Evolutionary conservation across 192 early-diverging fungal genomes (phyloP).

Genomic region (Rhizophagus sp.): DNA sequence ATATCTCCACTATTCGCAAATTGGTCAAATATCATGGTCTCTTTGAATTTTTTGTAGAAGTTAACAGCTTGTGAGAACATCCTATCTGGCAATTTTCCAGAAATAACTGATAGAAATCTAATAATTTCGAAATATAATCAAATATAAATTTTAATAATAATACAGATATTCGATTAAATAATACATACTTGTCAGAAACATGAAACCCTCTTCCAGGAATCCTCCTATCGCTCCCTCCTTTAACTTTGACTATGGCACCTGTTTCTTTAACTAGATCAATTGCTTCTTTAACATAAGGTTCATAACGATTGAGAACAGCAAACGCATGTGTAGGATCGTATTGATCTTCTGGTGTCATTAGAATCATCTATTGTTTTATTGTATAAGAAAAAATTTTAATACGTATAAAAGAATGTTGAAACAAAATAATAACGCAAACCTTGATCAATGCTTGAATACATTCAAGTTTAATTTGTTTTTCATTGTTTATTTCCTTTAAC

Average conservation of each 20-base stretch:
- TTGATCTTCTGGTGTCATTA: constrained; percentile 35
- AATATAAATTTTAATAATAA: background rate
- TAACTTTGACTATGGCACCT: constrained; percentile 34
- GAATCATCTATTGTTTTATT: constrained; percentile 34
- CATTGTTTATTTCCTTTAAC: background rate
- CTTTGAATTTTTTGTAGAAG: constrained; percentile 13
- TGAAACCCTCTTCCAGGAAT: constrained; percentile 32
- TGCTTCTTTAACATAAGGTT: constrained; percentile 9
- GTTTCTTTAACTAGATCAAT: constrained; percentile 15
- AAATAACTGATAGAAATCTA: constrained; percentile 31
- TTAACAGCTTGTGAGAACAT: constrained; percentile 30
- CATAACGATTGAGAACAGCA: constrained; percentile 29
- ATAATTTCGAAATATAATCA: background rate
- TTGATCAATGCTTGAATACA: constrained; percentile 32
- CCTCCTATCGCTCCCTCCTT: constrained; percentile 28
- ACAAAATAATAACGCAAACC: constrained; percentile 5
- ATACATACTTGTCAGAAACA: constrained; percentile 33
- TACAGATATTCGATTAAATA: background rate
- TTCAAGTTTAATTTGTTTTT: constrained; percentile 17
- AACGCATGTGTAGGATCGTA: constrained; percentile 32
- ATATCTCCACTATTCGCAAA: constrained; percentile 32
- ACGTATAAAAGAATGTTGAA: background rate
- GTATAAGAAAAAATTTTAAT: background rate
- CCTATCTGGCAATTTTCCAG: constrained; percentile 28
- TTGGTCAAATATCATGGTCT: constrained; percentile 9